phyloP scores from a whole-genome alignment of 345 rosid genomes.

The Pistacia vera region DNA sequence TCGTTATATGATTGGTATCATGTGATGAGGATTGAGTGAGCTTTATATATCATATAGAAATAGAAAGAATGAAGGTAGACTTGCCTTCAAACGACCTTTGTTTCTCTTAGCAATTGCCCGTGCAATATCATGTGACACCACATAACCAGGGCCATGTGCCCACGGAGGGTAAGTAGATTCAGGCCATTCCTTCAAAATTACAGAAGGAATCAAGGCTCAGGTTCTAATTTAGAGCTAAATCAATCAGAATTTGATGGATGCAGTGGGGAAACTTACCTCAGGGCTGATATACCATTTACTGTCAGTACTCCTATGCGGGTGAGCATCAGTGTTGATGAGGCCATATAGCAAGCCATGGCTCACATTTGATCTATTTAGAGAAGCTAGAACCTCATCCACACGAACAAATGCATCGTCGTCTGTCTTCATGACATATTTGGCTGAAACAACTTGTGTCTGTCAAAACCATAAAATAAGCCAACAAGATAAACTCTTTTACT shows the following conservation, averaged over 20 bases:
- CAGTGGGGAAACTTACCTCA: constrained; percentile 25
- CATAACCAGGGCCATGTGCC: constrained; percentile 48
- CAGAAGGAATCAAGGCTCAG: background rate
- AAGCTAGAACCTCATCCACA: constrained; percentile 39
- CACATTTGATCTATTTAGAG: constrained; percentile 34
- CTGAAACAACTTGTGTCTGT: constrained; percentile 43
- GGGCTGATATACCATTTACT: constrained; percentile 45
- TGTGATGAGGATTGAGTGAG: too few relatives aligned
- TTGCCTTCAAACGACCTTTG: constrained; percentile 32
- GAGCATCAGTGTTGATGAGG: constrained; percentile 35
- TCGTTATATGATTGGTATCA: too few relatives aligned
- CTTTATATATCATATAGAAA: background rate
- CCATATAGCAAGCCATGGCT: constrained; percentile 40
- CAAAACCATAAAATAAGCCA: constrained; percentile 21
- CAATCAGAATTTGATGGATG: background rate
- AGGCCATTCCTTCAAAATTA: constrained; percentile 39
- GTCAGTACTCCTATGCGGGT: constrained; percentile 41
- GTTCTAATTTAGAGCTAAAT: background rate
- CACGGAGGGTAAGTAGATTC: constrained; percentile 38
- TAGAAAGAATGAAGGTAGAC: background rate
- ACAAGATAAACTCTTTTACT: background rate
- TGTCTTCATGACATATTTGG: constrained; percentile 47
- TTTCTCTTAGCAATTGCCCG: constrained; percentile 23
- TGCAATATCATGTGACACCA: constrained; percentile 41
- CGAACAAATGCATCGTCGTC: constrained; percentile 51